A percentile compares a stretch with the other conserved stretches of the same genome.
phyloP scores from a whole-genome alignment of 2,329 filamentous ascomycete genomes.

The Beauveria pseudobassiana region DNA sequence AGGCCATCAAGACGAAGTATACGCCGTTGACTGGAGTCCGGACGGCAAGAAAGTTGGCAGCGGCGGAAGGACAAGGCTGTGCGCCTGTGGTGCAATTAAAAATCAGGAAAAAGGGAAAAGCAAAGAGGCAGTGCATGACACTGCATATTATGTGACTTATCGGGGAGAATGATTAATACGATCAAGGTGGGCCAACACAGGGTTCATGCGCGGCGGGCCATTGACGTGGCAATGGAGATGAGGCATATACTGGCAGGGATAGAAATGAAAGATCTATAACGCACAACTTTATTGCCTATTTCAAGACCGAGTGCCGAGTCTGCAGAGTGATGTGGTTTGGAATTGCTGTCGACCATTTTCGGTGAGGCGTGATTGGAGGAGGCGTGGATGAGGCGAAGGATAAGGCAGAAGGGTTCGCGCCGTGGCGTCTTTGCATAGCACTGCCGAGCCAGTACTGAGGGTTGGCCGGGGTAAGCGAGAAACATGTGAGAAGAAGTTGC shows the following conservation, averaged over 20 bases:
- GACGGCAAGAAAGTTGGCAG: conserved; percentile 85
- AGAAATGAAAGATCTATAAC: background rate
- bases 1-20: conserved; percentile 88
- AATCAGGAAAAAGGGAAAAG: background rate
- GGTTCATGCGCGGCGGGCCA: background rate
- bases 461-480: background rate
- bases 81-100: conserved; percentile 56
- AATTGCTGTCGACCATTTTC: background rate
- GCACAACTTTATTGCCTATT: background rate
- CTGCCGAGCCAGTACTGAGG: background rate
- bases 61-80: conserved; percentile 83
- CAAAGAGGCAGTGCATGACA: background rate
- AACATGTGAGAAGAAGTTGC: background rate
- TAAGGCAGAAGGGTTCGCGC: background rate
- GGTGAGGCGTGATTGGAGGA: background rate
- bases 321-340: conserved; percentile 4
- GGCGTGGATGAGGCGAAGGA: background rate
- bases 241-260: conserved; percentile 1
- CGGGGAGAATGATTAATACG: background rate
- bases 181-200: background rate
- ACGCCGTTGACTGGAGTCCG: conserved; percentile 89
- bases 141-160: background rate
- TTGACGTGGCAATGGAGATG: conserved; percentile 9
- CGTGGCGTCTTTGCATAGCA: background rate
- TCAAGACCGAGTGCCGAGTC: background rate